Evolutionary conservation across 768 basidiomycete species (phyloP).

Genomic region (Ramaria sp.): DNA sequence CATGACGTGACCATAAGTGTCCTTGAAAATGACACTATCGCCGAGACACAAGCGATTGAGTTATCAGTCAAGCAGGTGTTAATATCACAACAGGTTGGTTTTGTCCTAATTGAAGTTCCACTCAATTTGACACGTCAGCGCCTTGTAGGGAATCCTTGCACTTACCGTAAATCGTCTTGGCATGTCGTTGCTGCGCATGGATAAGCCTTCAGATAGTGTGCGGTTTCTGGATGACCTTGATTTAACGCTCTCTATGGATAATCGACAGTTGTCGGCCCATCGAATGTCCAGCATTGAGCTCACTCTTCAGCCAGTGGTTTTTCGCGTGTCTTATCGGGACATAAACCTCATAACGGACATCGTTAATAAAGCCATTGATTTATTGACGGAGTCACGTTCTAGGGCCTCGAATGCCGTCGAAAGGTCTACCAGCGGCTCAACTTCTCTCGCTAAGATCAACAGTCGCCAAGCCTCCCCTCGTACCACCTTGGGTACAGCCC

Average conservation of each 20-base stretch:
- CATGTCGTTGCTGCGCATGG: conserved; percentile 92
- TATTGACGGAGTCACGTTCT: conserved; percentile 42
- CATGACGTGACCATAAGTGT: conserved; percentile 84
- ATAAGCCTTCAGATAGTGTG: conserved; percentile 67
- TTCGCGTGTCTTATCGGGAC: conserved; percentile 93
- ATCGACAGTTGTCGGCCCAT: conserved; percentile 54
- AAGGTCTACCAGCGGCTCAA: conserved; percentile 21
- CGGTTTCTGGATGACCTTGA: conserved; percentile 92
- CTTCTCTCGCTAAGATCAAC: neutral
- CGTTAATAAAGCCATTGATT: conserved; percentile 73
- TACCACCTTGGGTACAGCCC: conserved; percentile 5
- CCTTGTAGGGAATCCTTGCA: conserved; percentile 60
- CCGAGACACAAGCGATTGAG: conserved; percentile 77
- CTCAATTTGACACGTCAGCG: neutral
- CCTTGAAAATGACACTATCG: conserved; percentile 71
- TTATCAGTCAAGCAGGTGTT: conserved; percentile 75
- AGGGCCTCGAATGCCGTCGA: neutral
- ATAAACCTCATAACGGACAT: conserved; percentile 82
- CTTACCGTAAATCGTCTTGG: conserved; percentile 74
- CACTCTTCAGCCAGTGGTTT: conserved; percentile 70
- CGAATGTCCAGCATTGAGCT: conserved; percentile 79
- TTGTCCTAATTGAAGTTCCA: neutral
- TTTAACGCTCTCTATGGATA: conserved; percentile 79
- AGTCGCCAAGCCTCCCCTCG: neutral
- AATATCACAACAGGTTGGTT: conserved; percentile 79